Conservation (phyloP, 164 flowering plant genomes). For the Stephania japonica region DNA sequence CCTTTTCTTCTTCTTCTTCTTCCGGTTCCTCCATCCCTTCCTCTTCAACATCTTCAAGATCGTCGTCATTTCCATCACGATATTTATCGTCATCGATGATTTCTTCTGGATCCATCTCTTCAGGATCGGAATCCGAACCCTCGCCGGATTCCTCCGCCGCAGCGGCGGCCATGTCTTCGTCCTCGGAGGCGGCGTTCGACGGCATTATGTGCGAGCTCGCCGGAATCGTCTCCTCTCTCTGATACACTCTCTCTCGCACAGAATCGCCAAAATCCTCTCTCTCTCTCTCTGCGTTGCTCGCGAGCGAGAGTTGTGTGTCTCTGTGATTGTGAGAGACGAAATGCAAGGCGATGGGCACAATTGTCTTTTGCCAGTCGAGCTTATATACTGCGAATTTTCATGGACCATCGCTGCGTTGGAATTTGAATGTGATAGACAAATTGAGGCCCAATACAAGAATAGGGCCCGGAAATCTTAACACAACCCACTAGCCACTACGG, state of each 20-base stretch:
- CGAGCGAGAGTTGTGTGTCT: neutral
- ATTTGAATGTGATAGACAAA: no score
- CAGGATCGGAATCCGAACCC: constrained; percentile 7
- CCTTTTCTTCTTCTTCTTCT: constrained; percentile 12
- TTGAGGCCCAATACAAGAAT: no score
- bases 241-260: neutral
- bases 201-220: neutral
- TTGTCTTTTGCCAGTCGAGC: no score
- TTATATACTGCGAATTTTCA: no score
- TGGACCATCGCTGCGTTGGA: no score
- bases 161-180: neutral
- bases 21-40: neutral
- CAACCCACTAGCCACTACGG: no score
- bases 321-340: neutral
- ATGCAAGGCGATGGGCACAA: neutral
- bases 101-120: neutral
- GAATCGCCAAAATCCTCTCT: neutral
- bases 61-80: neutral
- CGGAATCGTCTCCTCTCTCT: neutral
- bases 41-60: constrained; percentile 11
- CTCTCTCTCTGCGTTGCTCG: constrained; percentile 1
- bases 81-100: constrained; percentile 2
- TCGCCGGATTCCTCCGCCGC: neutral
- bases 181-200: neutral
- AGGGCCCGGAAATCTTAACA: no score